Base-by-base conservation (phyloP, 2,329 filamentous ascomycete species). In the Cladorrhinum sp. region DNA sequence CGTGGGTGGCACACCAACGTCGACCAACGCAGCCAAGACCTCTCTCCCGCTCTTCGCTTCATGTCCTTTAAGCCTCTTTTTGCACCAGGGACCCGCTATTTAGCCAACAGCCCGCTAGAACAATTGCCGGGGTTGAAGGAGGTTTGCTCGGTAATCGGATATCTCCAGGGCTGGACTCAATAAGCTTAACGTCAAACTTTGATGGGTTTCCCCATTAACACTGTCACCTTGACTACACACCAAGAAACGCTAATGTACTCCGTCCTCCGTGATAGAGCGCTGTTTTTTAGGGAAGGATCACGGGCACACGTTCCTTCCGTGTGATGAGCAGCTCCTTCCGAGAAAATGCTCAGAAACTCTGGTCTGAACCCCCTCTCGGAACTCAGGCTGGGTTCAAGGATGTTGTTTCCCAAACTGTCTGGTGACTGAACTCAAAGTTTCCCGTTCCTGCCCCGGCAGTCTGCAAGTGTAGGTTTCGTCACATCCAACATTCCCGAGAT, bases 91-190 rank as follows among this genome's bases (percentile, higher is more conserved):
- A 20, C 55, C 51, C 33, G 51, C 36, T 56, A 56, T 63, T 58
- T 63, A 60, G 51, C 58, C 55, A 56, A 18, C 26, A 21, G n/a
- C n/a, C n/a, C 52, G 48, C 61, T 46, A 55, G 53, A 46, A 50
- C 56, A 36, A 39, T 26, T 56, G n/a, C 36, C 39, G 30, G 42
- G 26, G 7, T 55, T 36, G 55, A 62, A 62, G 55, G 26, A 28
- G 26, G 26, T 55, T 36, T 56, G 20, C 12, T 63, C 59, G 56
- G 56, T 53, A 61, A 59, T 58, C 58, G 33, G 55, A 42, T 57
- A 46, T 20, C n/a, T 8, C 42, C 42, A 42, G 53, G 49, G 28
- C 36, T 23, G 9, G 39, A 46, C 54, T 55, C 30, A 53, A 42
- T 58, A 56, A 62, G 56, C 46, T 62, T 62, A 59, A 55, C 42